These are phyloP conservation scores for Camellia lanceoleosa DNA, from an alignment of 148 eudicot genomes.

Conservation along the genomic window DNA sequence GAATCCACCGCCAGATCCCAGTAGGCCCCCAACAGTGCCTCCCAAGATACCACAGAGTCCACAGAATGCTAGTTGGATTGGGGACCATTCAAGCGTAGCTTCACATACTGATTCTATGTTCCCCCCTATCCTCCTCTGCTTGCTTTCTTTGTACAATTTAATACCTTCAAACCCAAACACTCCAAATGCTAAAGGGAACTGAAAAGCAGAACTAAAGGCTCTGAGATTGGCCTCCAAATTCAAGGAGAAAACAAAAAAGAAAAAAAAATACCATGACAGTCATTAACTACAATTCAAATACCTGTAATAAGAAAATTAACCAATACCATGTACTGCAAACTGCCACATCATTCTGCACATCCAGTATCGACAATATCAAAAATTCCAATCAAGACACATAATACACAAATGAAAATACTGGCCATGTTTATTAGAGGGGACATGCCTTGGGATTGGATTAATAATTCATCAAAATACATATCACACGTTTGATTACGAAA, in stretches of 20 bases:
- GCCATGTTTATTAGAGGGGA: no score
- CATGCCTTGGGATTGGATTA: no score
- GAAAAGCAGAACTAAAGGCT: constrained; percentile 6
- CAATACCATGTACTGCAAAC: constrained; percentile 76
- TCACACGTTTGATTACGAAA: no score
- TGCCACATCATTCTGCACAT: constrained; percentile 52
- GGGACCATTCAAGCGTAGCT: constrained; percentile 82
- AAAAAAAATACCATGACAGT: not conserved
- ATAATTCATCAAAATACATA: no score
- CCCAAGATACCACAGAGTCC: constrained; percentile 87
- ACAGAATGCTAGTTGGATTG: constrained; percentile 59
- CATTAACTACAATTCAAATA: constrained; percentile 21
- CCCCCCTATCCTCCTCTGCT: constrained; percentile 55
- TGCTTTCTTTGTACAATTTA: constrained; percentile 66
- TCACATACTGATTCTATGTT: constrained; percentile 68
- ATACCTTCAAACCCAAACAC: constrained; percentile 70
- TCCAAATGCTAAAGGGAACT: constrained; percentile 77
- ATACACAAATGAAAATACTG: no score
- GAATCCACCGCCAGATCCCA: constrained; percentile 98
- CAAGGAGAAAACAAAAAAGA: not conserved
- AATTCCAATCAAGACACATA: not conserved
- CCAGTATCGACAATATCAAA: constrained; percentile 4
- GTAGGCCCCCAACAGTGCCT: constrained; percentile 93
- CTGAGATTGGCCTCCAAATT: constrained; percentile 9
- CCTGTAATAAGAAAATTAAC: constrained; percentile 76